Evolutionary conservation across 768 basidiomycete species (phyloP).

Genomic region (Mycena vitilis): DNA sequence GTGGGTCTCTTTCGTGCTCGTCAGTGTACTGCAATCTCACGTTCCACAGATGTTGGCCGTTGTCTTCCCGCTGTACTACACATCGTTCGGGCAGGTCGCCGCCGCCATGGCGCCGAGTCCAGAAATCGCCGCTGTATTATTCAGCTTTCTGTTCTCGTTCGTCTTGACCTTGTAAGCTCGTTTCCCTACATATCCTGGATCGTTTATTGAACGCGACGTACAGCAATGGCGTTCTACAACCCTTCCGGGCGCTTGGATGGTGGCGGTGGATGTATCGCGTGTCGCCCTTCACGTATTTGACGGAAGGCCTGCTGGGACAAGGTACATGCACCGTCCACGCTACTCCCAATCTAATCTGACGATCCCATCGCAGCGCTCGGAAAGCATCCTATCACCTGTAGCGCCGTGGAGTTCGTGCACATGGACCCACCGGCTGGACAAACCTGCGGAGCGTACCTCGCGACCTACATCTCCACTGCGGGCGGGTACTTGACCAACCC

Average conservation of each 20-base stretch:
- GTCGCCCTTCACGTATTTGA: conserved; percentile 58
- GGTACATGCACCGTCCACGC: conserved; percentile 40
- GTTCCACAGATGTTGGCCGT: conserved; percentile 53
- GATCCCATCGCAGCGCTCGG: conserved; percentile 48
- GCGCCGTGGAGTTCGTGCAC: conserved; percentile 68
- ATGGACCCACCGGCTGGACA: conserved; percentile 69
- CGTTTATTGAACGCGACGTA: not conserved
- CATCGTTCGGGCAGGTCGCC: conserved; percentile 69
- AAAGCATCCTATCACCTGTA: conserved; percentile 62
- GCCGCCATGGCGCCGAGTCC: conserved; percentile 71
- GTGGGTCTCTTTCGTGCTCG: not conserved
- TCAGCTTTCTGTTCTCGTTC: conserved; percentile 70
- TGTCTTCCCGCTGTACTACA: conserved; percentile 70
- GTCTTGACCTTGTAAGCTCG: conserved; percentile 67
- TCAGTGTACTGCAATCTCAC: not conserved
- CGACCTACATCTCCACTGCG: conserved; percentile 57
- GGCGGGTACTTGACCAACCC: conserved; percentile 74
- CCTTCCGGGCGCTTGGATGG: conserved; percentile 69
- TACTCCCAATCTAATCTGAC: not conserved
- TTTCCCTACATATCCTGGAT: not conserved
- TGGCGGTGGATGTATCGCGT: conserved; percentile 78
- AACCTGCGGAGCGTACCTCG: conserved; percentile 66
- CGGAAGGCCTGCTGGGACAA: conserved; percentile 59
- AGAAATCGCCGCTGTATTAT: conserved; percentile 69
- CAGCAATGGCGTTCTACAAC: conserved; percentile 77